Evolutionary conservation across 1,139 yeast species (phyloP).

Genomic region (Candida mesenterica): DNA sequence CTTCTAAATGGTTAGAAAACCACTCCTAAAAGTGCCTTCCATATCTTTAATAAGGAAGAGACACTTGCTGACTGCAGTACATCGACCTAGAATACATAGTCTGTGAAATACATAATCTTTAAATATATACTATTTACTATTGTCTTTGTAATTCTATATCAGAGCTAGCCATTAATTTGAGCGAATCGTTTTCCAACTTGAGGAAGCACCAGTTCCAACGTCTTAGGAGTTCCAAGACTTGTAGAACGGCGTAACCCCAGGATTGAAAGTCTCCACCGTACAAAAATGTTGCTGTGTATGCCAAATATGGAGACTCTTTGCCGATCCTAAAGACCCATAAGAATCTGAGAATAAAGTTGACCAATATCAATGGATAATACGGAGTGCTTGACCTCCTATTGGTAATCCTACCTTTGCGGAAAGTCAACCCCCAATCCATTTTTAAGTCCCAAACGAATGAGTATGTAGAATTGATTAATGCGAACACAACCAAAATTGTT

Average conservation of each 20-base stretch:
- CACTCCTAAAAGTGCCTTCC: constrained; percentile 16
- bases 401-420: constrained; percentile 7
- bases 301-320: constrained; percentile 15
- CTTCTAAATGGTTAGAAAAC: constrained; percentile 46
- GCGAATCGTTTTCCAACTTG: constrained; percentile 76
- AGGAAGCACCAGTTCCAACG: constrained; percentile 89
- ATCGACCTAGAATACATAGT: no score
- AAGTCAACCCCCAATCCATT: constrained; percentile 77
- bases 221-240: constrained; percentile 71
- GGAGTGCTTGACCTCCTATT: constrained; percentile 9
- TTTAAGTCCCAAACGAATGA: constrained; percentile 85
- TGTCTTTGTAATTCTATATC: constrained; percentile 19
- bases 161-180: constrained; percentile 28
- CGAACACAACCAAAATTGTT: constrained; percentile 48
- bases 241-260: constrained; percentile 61
- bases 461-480: constrained; percentile 67
- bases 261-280: constrained; percentile 50
- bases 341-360: constrained; percentile 67
- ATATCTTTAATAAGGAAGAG: no score
- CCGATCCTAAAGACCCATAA: constrained; percentile 58
- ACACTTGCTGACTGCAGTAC: no score
- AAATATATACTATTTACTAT: no score
- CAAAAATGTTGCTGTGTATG: constrained; percentile 24
- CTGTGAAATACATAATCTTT: no score
- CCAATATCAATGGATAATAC: constrained; percentile 48